Evolutionary conservation across 2,329 filamentous ascomycete species (phyloP).

Genomic region (Ceratocystis harringtonii): DNA sequence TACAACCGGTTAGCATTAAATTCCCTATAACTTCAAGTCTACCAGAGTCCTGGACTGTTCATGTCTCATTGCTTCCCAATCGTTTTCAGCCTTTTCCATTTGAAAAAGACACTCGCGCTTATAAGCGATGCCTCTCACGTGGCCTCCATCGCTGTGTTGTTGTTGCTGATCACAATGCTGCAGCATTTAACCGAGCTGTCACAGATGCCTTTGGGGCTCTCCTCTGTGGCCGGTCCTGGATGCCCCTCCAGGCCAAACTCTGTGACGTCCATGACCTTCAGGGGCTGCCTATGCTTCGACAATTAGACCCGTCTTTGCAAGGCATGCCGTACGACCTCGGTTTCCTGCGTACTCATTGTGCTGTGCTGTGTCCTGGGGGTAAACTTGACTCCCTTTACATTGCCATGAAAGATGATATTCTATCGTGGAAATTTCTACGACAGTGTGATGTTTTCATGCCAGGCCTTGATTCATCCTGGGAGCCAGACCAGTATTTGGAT

Average conservation of each 20-base stretch:
- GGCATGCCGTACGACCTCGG: conserved; percentile 32
- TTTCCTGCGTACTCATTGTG: conserved; percentile 39
- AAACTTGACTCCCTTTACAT: conserved; percentile 46
- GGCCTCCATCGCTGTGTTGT: conserved; percentile 44
- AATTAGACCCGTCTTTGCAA: conserved; percentile 32
- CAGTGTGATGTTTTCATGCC: conserved; percentile 34
- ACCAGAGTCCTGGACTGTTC: conserved; percentile 39
- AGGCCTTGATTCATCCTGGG: conserved; percentile 42
- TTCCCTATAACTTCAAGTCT: conserved; percentile 18
- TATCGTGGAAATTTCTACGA: conserved; percentile 42
- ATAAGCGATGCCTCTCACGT: conserved; percentile 45
- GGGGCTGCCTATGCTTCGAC: conserved; percentile 45
- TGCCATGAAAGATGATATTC: conserved; percentile 36
- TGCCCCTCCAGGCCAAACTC: conserved; percentile 42
- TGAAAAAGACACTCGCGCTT: conserved; percentile 45
- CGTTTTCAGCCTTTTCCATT: conserved; percentile 42
- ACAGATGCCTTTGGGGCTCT: conserved; percentile 35
- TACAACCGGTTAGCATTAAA: conserved; percentile 15
- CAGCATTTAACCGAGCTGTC: conserved; percentile 36
- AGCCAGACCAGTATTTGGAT: conserved; percentile 36
- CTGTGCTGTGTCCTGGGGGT: conserved; percentile 38
- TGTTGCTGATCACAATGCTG: conserved; percentile 34
- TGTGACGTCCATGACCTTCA: conserved; percentile 40
- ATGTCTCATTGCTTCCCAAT: conserved; percentile 43
- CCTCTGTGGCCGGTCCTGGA: conserved; percentile 37